Evolutionary conservation across 2,329 filamentous ascomycete species (phyloP), one percentile per base, ranked within the genome.

Genomic region (Trichoderma sp.): DNA sequence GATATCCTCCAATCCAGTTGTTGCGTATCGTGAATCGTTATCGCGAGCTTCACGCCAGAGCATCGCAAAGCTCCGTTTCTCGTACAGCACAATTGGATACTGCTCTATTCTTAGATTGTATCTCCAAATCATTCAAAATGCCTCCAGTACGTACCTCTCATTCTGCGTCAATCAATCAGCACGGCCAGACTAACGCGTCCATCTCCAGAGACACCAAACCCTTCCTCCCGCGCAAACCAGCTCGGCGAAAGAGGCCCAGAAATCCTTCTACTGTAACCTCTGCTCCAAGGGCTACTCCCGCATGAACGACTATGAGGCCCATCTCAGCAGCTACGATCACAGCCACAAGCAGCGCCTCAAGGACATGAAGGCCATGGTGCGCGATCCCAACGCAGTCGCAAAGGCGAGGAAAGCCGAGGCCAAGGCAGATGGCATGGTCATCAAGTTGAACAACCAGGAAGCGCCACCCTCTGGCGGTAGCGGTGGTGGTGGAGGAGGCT

Each of bases 261-360:
- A 92, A 81, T 91, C 93, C 41, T 97, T 97, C 85, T 95, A 94
- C 86, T 97, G 93, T 87, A 90, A 92, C 56, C 90, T 98, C 73
- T 98, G 97, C 87, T 92, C 93, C 78, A 98, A 98, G 86, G 96
- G 95, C 80, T 99, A 98, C 85, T 92, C 93, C 2, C 95, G 97
- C 74, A 96, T 97, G 89, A 96, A 97, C 82, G 96, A 98, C 83
- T 98, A 97, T 83, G 96, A 98, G 84, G 93, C 95, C 8, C 97
- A 99, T 83, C 94, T 98, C 75, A 92, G 92, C 78, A 97, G 94
- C 80, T 98, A 98, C 84, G 97, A 98, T 82, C 97, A 99, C 85
- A 94, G 94, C 80, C 97, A 99, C 85, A 95, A 95, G 83, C 95
- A 97, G 86, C 93, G 94, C 67, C 90, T 95, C 75, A 94, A 94